Conservation (phyloP, 202 grass and related monocot species). For the Schoenoplectus tabernaemontani region DNA sequence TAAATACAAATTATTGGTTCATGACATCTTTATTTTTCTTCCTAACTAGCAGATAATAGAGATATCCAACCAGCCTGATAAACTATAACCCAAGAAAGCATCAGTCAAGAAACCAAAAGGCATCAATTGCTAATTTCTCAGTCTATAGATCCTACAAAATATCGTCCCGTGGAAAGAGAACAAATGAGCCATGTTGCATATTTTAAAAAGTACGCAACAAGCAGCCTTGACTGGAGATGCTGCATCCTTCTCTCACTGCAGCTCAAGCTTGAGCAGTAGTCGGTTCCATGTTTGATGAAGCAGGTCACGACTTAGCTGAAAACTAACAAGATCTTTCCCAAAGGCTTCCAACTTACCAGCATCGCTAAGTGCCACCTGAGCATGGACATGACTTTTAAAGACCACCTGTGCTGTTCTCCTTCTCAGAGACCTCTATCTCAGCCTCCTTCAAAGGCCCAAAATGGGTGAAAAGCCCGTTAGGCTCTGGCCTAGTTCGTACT, state of each 20-base stretch:
- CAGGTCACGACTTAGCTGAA: constrained; percentile 46
- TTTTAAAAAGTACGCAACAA: not conserved
- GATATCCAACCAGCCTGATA: not conserved
- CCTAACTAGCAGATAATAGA: not conserved
- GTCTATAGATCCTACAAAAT: not conserved
- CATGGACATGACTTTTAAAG: constrained; percentile 68
- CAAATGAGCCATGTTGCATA: not conserved
- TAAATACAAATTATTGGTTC: not conserved
- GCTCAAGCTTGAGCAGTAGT: not conserved
- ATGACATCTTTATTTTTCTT: not conserved
- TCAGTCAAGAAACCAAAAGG: not conserved
- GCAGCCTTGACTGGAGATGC: not conserved
- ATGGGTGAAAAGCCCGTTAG: constrained; percentile 60
- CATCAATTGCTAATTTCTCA: not conserved
- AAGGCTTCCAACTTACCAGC: constrained; percentile 56
- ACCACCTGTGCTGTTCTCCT: constrained; percentile 38
- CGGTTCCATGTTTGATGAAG: constrained; percentile 4
- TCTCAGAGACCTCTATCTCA: constrained; percentile 33
- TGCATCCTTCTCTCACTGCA: constrained; percentile 6
- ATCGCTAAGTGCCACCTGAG: constrained; percentile 49
- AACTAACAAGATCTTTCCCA: constrained; percentile 48
- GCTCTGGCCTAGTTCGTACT: constrained; percentile 46
- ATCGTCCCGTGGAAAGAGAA: not conserved
- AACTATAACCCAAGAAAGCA: no score
- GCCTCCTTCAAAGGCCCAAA: constrained; percentile 65